Percentiles rank a stretch among this genome's conserved stretches.
Evolutionary conservation across 1,139 yeast genomes (phyloP).

Genomic region (Suhomyces kunorum): DNA sequence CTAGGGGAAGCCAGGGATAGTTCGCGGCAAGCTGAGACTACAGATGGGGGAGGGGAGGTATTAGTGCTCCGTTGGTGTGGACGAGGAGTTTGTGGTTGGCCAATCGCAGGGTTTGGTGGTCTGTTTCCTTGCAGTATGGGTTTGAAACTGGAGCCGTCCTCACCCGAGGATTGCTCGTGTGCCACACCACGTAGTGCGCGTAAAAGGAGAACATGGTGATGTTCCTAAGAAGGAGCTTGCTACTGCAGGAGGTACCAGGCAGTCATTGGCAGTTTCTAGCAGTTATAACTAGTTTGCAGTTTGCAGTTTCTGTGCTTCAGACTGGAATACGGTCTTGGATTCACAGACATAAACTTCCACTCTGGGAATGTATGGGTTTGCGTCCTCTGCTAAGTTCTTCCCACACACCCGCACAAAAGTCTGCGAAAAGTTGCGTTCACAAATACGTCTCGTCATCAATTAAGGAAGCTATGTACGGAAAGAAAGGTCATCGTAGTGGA

Average conservation of each 20-base stretch:
- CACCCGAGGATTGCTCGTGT: neutral
- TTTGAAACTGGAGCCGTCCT: neutral
- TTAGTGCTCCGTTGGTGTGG: too few relatives aligned
- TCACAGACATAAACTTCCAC: too few relatives aligned
- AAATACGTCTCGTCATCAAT: conserved; percentile 3
- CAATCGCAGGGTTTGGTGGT: too few relatives aligned
- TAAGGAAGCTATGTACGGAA: neutral
- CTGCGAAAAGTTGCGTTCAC: conserved; percentile 1
- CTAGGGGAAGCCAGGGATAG: too few relatives aligned
- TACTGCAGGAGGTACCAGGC: neutral
- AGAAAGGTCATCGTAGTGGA: conserved; percentile 2
- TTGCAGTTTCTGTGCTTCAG: too few relatives aligned
- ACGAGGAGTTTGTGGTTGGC: too few relatives aligned
- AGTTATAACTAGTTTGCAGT: neutral
- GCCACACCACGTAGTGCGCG: neutral
- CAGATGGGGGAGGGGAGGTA: too few relatives aligned
- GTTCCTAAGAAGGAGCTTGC: neutral
- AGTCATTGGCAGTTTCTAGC: neutral
- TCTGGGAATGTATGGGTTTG: too few relatives aligned
- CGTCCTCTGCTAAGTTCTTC: too few relatives aligned
- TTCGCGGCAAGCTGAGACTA: too few relatives aligned
- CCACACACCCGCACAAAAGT: neutral
- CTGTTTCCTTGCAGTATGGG: too few relatives aligned
- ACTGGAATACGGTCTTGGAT: too few relatives aligned
- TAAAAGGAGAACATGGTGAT: neutral